A percentile compares a stretch with the other conserved stretches of the same genome.
These are phyloP conservation scores for Myxozyma sirexii DNA, from an alignment of 805 yeast genomes.

Conservation along the genomic window DNA sequence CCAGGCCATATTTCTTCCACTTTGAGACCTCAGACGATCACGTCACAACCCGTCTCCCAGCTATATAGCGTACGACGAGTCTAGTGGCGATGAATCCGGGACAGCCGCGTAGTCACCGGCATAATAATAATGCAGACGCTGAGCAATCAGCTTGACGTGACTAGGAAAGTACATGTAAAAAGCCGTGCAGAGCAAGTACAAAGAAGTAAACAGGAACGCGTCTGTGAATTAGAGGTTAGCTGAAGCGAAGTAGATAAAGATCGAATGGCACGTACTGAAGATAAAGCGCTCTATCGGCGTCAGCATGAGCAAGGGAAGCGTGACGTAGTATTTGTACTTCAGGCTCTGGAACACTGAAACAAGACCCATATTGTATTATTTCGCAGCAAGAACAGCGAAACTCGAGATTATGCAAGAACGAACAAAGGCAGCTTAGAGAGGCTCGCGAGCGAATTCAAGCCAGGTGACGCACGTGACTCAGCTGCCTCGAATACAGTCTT, in stretches of 20 bases:
- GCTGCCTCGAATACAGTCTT: no score
- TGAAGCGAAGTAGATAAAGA: background rate
- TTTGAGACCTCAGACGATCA: no score
- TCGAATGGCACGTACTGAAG: conserved; percentile 31
- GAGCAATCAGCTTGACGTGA: conserved; percentile 30
- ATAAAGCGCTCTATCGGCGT: conserved; percentile 25
- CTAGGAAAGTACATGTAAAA: conserved; percentile 27
- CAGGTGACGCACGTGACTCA: no score
- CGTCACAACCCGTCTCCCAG: no score
- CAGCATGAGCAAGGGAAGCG: conserved; percentile 30
- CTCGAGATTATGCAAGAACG: background rate
- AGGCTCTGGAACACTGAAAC: conserved; percentile 13
- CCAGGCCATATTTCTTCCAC: no score
- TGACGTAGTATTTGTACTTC: conserved; percentile 32
- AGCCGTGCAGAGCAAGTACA: conserved; percentile 29
- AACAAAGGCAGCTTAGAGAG: no score
- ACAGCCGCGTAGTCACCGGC: conserved; percentile 18
- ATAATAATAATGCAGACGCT: conserved; percentile 32
- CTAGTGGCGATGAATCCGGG: background rate
- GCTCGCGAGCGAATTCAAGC: no score
- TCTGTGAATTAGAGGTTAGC: conserved; percentile 9
- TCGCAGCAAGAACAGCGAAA: no score
- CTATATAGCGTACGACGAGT: background rate
- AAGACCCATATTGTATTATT: conserved; percentile 14
- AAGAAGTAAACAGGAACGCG: conserved; percentile 21